Conservation (phyloP, 768 basidiomycete genomes). For the Podaxis mareebaensis region DNA sequence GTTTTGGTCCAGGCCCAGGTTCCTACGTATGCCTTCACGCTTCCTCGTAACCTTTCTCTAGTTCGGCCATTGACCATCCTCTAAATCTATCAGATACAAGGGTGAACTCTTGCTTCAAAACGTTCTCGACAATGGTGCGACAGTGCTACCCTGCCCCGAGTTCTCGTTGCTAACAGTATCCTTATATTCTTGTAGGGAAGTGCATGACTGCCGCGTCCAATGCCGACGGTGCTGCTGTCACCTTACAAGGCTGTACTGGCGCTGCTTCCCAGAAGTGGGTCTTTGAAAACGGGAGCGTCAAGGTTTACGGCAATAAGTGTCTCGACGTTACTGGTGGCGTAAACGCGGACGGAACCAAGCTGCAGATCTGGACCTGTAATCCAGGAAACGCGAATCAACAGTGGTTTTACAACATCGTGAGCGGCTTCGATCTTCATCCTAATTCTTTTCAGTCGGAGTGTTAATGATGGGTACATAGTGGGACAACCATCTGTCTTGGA, state of each 20-base stretch:
- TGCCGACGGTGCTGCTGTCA: conserved; percentile 47
- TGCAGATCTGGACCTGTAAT: conserved; percentile 55
- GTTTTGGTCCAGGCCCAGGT: conserved; percentile 9
- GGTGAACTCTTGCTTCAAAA: conserved; percentile 48
- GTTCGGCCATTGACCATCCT: neutral
- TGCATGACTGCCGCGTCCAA: conserved; percentile 54
- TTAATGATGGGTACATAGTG: conserved; percentile 20
- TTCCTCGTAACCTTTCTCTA: neutral
- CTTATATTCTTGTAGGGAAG: conserved; percentile 33
- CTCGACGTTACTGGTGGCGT: conserved; percentile 47
- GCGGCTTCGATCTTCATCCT: conserved; percentile 7
- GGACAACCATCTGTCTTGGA: conserved; percentile 47
- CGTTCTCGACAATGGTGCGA: conserved; percentile 40
- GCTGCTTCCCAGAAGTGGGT: conserved; percentile 48
- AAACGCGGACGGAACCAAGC: conserved; percentile 42
- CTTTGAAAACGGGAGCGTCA: conserved; percentile 42
- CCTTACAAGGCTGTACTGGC: conserved; percentile 47
- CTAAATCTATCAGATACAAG: conserved; percentile 31
- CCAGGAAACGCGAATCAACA: conserved; percentile 43
- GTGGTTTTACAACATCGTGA: conserved; percentile 47
- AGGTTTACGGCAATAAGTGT: conserved; percentile 48
- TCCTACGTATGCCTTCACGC: conserved; percentile 5
- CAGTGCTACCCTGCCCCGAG: neutral
- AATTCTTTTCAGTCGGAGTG: neutral
- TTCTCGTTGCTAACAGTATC: neutral